Conservation (phyloP, 2,329 filamentous ascomycete species). For the Fusarium transvaalense region DNA sequence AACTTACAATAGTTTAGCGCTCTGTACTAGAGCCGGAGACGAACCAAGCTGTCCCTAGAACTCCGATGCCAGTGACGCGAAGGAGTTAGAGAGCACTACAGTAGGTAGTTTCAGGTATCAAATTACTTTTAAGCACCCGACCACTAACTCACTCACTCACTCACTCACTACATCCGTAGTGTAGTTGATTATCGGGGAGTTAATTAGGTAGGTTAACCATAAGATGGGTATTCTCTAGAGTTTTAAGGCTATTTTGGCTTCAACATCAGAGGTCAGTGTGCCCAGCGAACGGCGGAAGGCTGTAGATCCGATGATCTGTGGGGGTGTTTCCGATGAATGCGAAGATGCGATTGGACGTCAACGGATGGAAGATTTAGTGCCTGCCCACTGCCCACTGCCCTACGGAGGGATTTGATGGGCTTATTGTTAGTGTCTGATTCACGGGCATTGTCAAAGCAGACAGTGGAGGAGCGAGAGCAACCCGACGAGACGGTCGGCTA, state of each 20-base stretch:
- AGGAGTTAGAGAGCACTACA: constrained; percentile 12
- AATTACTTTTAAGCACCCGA: too few species aligned
- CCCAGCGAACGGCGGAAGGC: background rate
- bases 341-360: constrained; percentile 28
- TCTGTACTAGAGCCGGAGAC: constrained; percentile 14
- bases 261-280: background rate
- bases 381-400: constrained; percentile 23
- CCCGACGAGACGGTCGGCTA: background rate
- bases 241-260: constrained; percentile 26
- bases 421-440: constrained; percentile 1
- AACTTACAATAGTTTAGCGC: constrained; percentile 36
- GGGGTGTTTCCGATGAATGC: constrained; percentile 1
- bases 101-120: constrained; percentile 39
- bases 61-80: constrained; percentile 10
- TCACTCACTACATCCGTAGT: too few species aligned
- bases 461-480: background rate
- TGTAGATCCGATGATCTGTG: constrained; percentile 20
- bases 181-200: background rate
- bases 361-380: background rate
- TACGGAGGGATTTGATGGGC: background rate
- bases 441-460: background rate
- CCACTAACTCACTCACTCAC: too few species aligned
- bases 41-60: constrained; percentile 29
- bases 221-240: constrained; percentile 18
- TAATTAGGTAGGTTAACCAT: background rate